Percentiles rank a stretch among this genome's conserved stretches.
Evolutionary conservation across 73 alveolate species (phyloP).

Genomic region (Paramecium biaurelia): DNA sequence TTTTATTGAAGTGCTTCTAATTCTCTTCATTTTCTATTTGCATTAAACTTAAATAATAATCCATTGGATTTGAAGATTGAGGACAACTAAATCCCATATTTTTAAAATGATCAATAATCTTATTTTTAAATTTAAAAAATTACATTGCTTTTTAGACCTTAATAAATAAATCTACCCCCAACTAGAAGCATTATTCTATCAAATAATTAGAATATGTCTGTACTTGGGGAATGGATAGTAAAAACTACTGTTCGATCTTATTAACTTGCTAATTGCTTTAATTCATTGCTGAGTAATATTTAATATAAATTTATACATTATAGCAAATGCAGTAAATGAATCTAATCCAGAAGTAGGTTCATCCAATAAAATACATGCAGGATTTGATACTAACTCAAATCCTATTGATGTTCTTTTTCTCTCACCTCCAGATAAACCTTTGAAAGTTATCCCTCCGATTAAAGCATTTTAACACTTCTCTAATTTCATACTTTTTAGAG

Average conservation of each 20-base stretch:
- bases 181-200: slow-evolving; percentile 65
- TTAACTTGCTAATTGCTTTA: slow-evolving; percentile 12
- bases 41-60: slow-evolving; percentile 43
- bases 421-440: slow-evolving; percentile 74
- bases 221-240: slow-evolving; percentile 65
- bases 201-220: slow-evolving; percentile 65
- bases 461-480: slow-evolving; percentile 66
- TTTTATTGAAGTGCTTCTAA: background rate
- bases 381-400: slow-evolving; percentile 61
- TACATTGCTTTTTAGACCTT: slow-evolving; percentile 33
- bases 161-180: slow-evolving; percentile 59
- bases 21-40: background rate
- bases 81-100: slow-evolving; percentile 57
- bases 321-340: slow-evolving; percentile 59
- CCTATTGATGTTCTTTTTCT: slow-evolving; percentile 68
- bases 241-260: slow-evolving; percentile 52
- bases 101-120: slow-evolving; percentile 28
- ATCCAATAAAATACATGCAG: slow-evolving; percentile 58
- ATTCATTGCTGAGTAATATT: background rate
- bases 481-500: slow-evolving; percentile 62
- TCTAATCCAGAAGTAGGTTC: slow-evolving; percentile 74
- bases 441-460: slow-evolving; percentile 66
- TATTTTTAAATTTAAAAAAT: background rate
- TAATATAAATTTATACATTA: slow-evolving; percentile 12
- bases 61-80: slow-evolving; percentile 43